These are phyloP conservation scores for Hawksworthiomyces lignivorus DNA, from an alignment of 2,329 filamentous ascomycete species.

Conservation along the genomic window DNA sequence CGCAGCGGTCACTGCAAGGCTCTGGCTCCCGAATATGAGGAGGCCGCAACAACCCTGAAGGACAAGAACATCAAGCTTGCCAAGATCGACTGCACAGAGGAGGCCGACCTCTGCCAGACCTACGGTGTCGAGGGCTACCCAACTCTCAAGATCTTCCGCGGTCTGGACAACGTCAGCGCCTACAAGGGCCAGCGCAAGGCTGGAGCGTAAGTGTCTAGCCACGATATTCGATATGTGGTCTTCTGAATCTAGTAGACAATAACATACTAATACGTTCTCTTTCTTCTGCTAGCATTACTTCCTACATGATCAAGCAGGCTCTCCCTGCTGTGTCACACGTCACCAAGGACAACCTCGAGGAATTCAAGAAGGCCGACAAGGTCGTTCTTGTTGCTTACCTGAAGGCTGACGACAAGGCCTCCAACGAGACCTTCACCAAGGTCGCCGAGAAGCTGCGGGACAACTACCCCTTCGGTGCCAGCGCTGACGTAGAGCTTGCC, in stretches of 20 bases:
- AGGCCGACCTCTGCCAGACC: slow-evolving; percentile 82
- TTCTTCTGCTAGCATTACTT: slow-evolving; percentile 56
- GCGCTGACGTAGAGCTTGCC: slow-evolving; percentile 74
- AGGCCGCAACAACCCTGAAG: slow-evolving; percentile 75
- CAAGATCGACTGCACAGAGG: slow-evolving; percentile 93
- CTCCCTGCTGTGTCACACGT: slow-evolving; percentile 84
- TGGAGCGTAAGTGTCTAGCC: slow-evolving; percentile 50
- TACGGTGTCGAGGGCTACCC: slow-evolving; percentile 96
- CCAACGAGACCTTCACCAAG: slow-evolving; percentile 74
- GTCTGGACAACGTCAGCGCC: slow-evolving; percentile 68
- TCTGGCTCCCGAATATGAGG: slow-evolving; percentile 85
- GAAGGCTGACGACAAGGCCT: slow-evolving; percentile 69
- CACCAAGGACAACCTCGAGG: slow-evolving; percentile 73
- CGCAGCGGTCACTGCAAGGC: slow-evolving; percentile 98
- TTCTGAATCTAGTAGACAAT: no score
- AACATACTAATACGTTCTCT: no score
- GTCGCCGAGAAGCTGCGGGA: slow-evolving; percentile 74
- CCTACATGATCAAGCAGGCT: slow-evolving; percentile 98
- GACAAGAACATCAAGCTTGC: slow-evolving; percentile 79
- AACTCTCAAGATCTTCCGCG: slow-evolving; percentile 98
- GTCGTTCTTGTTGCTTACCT: slow-evolving; percentile 91
- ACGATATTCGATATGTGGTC: no score
- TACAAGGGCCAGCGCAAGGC: slow-evolving; percentile 90
- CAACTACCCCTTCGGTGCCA: slow-evolving; percentile 84
- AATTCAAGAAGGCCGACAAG: slow-evolving; percentile 98